Base-by-base conservation (phyloP, 192 early-diverging fungal genomes). In the Umbelopsis isabellina region DNA sequence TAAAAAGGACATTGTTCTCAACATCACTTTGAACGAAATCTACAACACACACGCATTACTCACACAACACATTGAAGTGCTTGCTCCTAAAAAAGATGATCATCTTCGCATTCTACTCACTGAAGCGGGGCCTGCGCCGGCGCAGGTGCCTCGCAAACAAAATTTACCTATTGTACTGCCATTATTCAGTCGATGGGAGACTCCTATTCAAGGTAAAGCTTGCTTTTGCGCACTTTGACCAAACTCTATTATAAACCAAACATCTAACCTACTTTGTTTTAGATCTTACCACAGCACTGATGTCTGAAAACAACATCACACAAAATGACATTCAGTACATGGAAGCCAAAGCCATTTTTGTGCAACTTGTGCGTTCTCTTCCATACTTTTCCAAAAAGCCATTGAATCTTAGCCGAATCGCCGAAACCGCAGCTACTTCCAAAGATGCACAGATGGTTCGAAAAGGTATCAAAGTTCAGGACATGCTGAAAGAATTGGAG, bases 381-480 rank as follows among this genome's bases (percentile, higher is more conserved):
- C 95, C 95, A 55, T 83, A 83, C 20, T 78, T 98, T 51, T 79
- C 86, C 3, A 48, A 58, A 41, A 80, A 72, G 13, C 45, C 65
- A 9, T 25, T 95, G 45, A 79, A 94, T 72, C 83, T 98, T 2
- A 82, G 84, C 47, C 80, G 85, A 49, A 88, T 93, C 49, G 91
- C 91, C 2, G 96, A 98, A 75, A 87, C 90, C 8, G 94, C 96
- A 1, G 93, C 94, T 0, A 95, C 93, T 2, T 89, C 92, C 8
- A 90, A 93, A 71, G 96, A 98, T 78, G 88, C 92, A 22, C 85
- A 89, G 33, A 79, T 98, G 55, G 95, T 98, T 65, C 90, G 91
- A 64, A 96, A 97, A 83, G 96, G 96, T 37, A 90, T 98, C 73
- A 98, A 98, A 80, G 94, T 96, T 23, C 90, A 92, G 66, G 96